Conservation (phyloP, 352 stramenopile species). For the Pythium scleroteichum region DNA sequence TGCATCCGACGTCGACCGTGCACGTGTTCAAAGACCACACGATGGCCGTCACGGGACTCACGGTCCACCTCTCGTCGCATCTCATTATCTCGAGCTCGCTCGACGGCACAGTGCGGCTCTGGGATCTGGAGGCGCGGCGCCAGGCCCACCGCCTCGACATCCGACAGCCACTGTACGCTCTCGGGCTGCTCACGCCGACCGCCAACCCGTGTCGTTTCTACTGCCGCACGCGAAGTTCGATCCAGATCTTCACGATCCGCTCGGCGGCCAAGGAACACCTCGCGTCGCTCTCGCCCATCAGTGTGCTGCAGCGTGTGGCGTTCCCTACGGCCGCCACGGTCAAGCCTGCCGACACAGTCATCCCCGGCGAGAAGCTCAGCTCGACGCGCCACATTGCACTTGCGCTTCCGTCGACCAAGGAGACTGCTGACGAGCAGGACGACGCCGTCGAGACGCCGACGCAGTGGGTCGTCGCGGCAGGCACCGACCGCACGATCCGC, state of each 20-base stretch:
- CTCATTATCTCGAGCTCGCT: slow-evolving; percentile 74
- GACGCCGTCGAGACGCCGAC: neutral
- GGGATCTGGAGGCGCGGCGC: slow-evolving; percentile 62
- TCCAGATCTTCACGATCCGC: slow-evolving; percentile 63
- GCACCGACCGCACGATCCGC: slow-evolving; percentile 67
- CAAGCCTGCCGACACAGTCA: slow-evolving; percentile 16
- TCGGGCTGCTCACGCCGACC: slow-evolving; percentile 43
- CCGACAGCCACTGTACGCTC: slow-evolving; percentile 39
- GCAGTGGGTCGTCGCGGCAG: slow-evolving; percentile 60
- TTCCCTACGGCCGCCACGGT: slow-evolving; percentile 30
- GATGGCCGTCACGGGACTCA: slow-evolving; percentile 51
- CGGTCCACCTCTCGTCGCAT: slow-evolving; percentile 47
- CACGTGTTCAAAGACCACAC: slow-evolving; percentile 77
- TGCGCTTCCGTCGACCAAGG: slow-evolving; percentile 4
- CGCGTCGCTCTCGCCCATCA: slow-evolving; percentile 53
- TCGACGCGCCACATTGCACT: slow-evolving; percentile 3
- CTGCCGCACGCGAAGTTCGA: slow-evolving; percentile 52
- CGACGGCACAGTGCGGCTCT: slow-evolving; percentile 64
- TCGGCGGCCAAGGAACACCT: slow-evolving; percentile 74
- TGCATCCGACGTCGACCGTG: slow-evolving; percentile 54
- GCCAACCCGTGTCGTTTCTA: slow-evolving; percentile 55
- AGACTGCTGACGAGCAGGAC: slow-evolving; percentile 5
- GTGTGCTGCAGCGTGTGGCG: slow-evolving; percentile 49
- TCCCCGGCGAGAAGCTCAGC: slow-evolving; percentile 26
- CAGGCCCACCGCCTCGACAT: slow-evolving; percentile 67